phyloP scores from a whole-genome alignment of 2,329 filamentous ascomycete species.

The Arthroderma uncinatum region DNA sequence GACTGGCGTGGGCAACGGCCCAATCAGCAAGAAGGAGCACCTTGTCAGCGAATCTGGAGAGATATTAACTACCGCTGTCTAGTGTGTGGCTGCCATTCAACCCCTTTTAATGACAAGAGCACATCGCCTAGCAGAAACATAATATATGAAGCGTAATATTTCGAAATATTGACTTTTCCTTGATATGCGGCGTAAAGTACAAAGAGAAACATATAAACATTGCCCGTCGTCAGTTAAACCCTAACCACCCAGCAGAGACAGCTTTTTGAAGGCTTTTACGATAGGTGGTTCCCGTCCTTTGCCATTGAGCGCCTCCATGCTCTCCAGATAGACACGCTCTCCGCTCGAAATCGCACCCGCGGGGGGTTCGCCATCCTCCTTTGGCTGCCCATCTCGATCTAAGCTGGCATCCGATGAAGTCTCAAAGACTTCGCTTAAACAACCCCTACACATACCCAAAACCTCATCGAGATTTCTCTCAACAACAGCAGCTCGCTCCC shows the following conservation, averaged over 20 bases:
- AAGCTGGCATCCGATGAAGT: conserved; percentile 19
- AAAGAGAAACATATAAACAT: neutral
- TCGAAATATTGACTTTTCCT: neutral
- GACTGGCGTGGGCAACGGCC: conserved; percentile 84
- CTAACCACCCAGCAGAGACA: conserved; percentile 26
- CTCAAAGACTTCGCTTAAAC: conserved; percentile 60
- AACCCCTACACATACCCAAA: conserved; percentile 54
- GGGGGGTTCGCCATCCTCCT: conserved; percentile 12
- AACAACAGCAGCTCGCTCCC: conserved; percentile 70
- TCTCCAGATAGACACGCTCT: conserved; percentile 33
- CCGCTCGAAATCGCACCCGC: conserved; percentile 18
- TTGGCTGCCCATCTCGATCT: conserved; percentile 18
- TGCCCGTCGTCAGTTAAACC: neutral
- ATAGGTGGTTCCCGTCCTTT: conserved; percentile 39
- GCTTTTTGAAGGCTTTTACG: conserved; percentile 39
- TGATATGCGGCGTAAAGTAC: neutral
- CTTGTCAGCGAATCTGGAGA: conserved; percentile 59
- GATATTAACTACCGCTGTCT: conserved; percentile 21
- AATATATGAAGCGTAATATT: neutral
- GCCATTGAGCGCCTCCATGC: conserved; percentile 27
- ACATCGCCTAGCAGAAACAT: neutral
- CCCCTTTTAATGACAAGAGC: neutral
- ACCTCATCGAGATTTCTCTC: conserved; percentile 66
- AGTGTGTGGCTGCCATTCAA: neutral
- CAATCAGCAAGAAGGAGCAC: conserved; percentile 65